Conservation (phyloP, 2,329 filamentous ascomycete species). For the Diaporthe sp. region DNA sequence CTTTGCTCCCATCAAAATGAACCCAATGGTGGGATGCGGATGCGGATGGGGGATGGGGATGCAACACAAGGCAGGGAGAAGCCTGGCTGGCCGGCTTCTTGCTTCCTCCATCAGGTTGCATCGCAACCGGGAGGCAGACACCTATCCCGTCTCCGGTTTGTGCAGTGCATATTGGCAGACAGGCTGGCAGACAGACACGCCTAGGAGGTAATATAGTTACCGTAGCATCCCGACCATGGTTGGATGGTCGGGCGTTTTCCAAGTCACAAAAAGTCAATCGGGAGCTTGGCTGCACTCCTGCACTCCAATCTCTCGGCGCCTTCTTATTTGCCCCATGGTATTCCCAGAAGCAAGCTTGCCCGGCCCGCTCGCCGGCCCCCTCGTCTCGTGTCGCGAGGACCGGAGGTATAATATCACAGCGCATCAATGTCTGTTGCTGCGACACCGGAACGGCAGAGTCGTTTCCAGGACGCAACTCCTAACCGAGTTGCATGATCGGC, state of each 20-base stretch:
- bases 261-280: neutral
- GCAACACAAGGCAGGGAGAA: neutral
- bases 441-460: slow-evolving; percentile 14
- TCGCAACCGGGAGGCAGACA: too few relatives aligned
- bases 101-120: too few relatives aligned
- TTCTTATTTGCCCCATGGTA: neutral
- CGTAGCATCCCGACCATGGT: neutral
- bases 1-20: too few relatives aligned
- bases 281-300: too few relatives aligned
- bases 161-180: neutral
- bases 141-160: too few relatives aligned
- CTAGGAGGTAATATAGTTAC: neutral
- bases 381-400: neutral
- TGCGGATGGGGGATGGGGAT: neutral
- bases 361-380: too few relatives aligned
- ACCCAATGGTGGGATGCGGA: too few relatives aligned
- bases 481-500: neutral
- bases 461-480: neutral
- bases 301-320: neutral
- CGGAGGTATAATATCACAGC: neutral
- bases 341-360: neutral
- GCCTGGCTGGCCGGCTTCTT: neutral
- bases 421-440: neutral
- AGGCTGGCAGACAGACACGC: neutral
- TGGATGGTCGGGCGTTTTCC: neutral